Base-by-base conservation (phyloP, 176 grass and related monocot species). In the Thalia dealbata region DNA sequence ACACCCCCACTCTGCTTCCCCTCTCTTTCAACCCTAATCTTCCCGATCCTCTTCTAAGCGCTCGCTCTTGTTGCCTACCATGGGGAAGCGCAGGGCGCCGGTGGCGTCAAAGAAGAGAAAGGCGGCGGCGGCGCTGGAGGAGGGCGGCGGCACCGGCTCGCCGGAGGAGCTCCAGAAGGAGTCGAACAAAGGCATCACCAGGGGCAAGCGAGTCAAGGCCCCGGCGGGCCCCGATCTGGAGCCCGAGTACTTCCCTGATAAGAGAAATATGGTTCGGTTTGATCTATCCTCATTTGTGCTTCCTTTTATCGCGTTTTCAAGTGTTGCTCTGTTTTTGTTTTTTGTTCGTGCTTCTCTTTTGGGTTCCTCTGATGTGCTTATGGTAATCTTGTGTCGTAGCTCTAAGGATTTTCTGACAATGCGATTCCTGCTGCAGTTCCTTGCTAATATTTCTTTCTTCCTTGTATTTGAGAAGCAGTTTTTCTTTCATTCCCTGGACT, bases 221-320 rank as follows among this genome's bases (percentile, higher is more conserved):
- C 59, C 84, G 72, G 85, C 87, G 61, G 32, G 32, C 4, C 73
- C 83, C 64, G 82, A 90, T 73, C 23, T 14, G 6, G 81, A 90
- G 60, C 13, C 73, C 10, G 91, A 87, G 79, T 95, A 84, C 74
- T 83, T 95, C 41, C 61, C 71, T 0, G 84, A 85, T 54, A 85
- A 74, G 46, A 72, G 87, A 14, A 90, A 87, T 52, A 41, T 90
- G 82, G 91, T 95, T 21, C 75, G 82, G 7, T 67, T 64, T 48
- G 14, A 24, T 30, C 27, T 14, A 38, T 38, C 7, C 9, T 38
- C 42, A 30, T 46, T 55, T 2, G 32, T 38, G 32, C 32, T 38
- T 26, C 11, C 11, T 12, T 41, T 16, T 25, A 14, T 28, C 21
- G 23, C 23, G 12, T 50, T n/a, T 27, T 24, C 7, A 3, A 14